Base-by-base conservation (phyloP, 257 asterid species). In the Fraxinus anomala region DNA sequence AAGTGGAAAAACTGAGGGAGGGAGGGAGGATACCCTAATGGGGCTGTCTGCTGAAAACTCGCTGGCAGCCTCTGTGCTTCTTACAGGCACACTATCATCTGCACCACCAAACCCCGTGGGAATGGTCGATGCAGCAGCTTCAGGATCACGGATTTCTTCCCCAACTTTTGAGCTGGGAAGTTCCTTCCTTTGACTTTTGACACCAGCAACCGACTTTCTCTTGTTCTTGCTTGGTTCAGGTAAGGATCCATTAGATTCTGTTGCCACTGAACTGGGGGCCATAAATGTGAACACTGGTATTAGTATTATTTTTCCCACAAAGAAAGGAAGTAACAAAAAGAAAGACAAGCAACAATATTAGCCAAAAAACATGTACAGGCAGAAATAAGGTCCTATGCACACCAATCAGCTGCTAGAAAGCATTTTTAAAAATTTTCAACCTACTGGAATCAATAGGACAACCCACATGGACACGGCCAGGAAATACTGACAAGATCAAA, bases 41-140 rank as follows among this genome's bases (percentile, higher is more conserved):
- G 89, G 95, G 86, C 87, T 88, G 82, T 87, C 97, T 12, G 92
- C 89, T 37, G 93, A 89, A 82, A 89, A 86, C 76, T 86, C 96
- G 76, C 84, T 91, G 68, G 84, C 86, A 76, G 82, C 80, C 79
- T 76, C 80, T 6, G 83, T 80, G 88, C 90, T 84, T 87, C 80
- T 85, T 5, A 68, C 74, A 51, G 81, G 82, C 49, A 81, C 83
- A 51, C 76, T 86, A 69, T 86, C 89, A 77, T 80, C 92, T 75
- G 73, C 87, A 75, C 71, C 80, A 72, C 61, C 84, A 78, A 40
- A 80, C 72, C 74, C 81, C 42, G 78, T 59, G 24, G 87, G 72
- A 74, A 76, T 73, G 30, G 79, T 59, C 9, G 36, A 26, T 23
- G 16, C 73, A 34, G 87, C 82, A 63, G 76, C 84, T 71, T 80